A percentile compares a stretch with the other conserved stretches of the same genome.
Evolutionary conservation across 805 yeast species (phyloP).

Genomic region (Saturnispora bothae): DNA sequence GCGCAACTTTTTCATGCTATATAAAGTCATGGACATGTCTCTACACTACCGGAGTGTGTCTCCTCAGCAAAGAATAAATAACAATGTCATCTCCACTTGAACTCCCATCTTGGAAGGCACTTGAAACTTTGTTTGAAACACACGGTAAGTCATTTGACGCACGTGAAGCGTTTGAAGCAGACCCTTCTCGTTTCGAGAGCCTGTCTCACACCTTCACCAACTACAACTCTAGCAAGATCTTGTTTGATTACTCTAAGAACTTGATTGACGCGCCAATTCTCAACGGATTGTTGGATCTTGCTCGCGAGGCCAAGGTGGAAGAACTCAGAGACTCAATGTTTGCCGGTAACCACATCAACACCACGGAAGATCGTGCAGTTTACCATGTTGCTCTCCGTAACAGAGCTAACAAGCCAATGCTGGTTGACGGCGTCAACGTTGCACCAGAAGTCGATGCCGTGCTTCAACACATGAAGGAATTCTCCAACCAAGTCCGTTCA

Average conservation of each 20-base stretch:
- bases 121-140: constrained; percentile 59
- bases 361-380: constrained; percentile 94
- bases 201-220: constrained; percentile 70
- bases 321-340: constrained; percentile 84
- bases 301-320: constrained; percentile 85
- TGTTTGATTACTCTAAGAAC: constrained; percentile 94
- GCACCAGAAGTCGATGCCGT: constrained; percentile 88
- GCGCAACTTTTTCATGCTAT: too few relatives aligned
- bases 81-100: constrained; percentile 34
- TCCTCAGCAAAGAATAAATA: too few relatives aligned
- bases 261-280: constrained; percentile 79
- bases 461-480: constrained; percentile 92
- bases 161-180: constrained; percentile 65
- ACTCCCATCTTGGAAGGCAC: constrained; percentile 74
- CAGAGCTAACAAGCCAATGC: constrained; percentile 74
- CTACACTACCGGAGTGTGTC: too few relatives aligned
- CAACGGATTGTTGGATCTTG: constrained; percentile 57
- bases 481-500: constrained; percentile 79
- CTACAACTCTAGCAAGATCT: constrained; percentile 77
- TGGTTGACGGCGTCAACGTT: constrained; percentile 82
- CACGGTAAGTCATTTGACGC: constrained; percentile 65
- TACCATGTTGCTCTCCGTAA: constrained; percentile 95
- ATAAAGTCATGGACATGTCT: too few relatives aligned
- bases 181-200: constrained; percentile 65
- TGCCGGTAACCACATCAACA: constrained; percentile 86